These are phyloP conservation scores for Aspergillus campestris DNA, from an alignment of 495 filamentous ascomycete species.

Conservation along the genomic window DNA sequence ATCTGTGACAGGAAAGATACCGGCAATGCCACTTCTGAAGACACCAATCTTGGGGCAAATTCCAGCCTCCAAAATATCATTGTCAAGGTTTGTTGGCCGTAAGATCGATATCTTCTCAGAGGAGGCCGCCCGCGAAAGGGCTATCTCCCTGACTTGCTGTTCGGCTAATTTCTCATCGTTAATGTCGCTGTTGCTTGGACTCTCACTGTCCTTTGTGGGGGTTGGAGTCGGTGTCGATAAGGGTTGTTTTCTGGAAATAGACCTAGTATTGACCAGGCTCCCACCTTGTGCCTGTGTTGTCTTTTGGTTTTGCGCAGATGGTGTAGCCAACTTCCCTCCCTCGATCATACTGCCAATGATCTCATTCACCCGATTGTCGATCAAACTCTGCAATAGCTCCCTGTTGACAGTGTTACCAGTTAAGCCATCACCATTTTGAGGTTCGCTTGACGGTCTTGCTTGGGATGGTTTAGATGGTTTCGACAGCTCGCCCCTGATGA, in stretches of 20 bases:
- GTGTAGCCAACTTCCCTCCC: conserved; percentile 24
- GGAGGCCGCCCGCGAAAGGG: conserved; percentile 8
- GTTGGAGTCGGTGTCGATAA: neutral
- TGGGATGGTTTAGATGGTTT: neutral
- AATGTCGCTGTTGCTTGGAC: conserved; percentile 1
- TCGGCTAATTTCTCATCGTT: conserved; percentile 10
- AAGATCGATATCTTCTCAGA: conserved; percentile 39
- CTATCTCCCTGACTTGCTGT: neutral
- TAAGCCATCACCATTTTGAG: neutral
- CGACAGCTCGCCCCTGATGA: conserved; percentile 6
- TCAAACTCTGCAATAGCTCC: conserved; percentile 25
- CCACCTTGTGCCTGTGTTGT: conserved; percentile 2
- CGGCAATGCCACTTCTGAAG: conserved; percentile 46
- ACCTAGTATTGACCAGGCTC: neutral
- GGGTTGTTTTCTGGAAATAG: conserved; percentile 8
- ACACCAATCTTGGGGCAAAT: conserved; percentile 48
- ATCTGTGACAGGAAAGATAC: conserved; percentile 54
- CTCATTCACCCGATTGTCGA: conserved; percentile 35
- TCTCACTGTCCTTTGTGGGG: conserved; percentile 1
- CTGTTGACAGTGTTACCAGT: conserved; percentile 9
- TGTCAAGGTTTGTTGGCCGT: conserved; percentile 32
- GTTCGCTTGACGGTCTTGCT: neutral
- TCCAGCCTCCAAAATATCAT: conserved; percentile 32
- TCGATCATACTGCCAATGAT: conserved; percentile 32
- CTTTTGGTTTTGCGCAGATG: conserved; percentile 9